These are phyloP conservation scores for Iberis amara DNA, from an alignment of 441 rosid species.

Conservation along the genomic window DNA sequence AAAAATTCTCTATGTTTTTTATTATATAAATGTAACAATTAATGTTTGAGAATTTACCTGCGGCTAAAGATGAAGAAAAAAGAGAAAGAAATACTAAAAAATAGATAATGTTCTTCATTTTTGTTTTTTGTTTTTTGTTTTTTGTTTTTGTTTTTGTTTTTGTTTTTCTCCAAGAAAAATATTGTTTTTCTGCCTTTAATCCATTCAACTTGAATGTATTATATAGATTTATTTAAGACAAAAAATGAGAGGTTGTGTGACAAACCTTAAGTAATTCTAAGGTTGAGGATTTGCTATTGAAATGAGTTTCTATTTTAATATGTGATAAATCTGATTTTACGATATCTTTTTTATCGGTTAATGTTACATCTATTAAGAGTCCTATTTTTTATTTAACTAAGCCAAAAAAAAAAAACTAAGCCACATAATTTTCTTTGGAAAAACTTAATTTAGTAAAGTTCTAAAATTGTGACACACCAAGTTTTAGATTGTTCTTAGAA, in stretches of 20 bases:
- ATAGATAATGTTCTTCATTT: conserved; percentile 22
- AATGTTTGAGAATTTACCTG: conserved; percentile 14
- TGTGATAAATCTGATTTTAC: not conserved
- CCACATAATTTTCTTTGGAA: no score
- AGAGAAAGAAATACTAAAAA: conserved; percentile 28
- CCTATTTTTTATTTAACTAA: no score
- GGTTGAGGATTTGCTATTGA: conserved; percentile 4
- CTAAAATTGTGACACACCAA: no score
- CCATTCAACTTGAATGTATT: not conserved
- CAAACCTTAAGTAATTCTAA: not conserved
- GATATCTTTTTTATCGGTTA: not conserved
- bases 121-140: conserved; percentile 13
- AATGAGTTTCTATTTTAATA: conserved; percentile 22
- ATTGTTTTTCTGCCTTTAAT: no score
- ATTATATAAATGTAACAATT: no score
- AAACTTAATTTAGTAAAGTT: no score
- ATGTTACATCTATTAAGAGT: no score
- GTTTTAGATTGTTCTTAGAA: no score
- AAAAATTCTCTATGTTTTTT: no score
- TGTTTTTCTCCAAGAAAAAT: not conserved
- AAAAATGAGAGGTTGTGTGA: conserved; percentile 1
- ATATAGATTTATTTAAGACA: not conserved
- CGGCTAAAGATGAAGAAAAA: conserved; percentile 17
- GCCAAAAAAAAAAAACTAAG: no score
- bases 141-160: conserved; percentile 12